Percentiles rank a stretch among this genome's conserved stretches.
These are phyloP conservation scores for Stagonosporopsis vannaccii DNA, from an alignment of 2,329 filamentous ascomycete species.

Conservation along the genomic window DNA sequence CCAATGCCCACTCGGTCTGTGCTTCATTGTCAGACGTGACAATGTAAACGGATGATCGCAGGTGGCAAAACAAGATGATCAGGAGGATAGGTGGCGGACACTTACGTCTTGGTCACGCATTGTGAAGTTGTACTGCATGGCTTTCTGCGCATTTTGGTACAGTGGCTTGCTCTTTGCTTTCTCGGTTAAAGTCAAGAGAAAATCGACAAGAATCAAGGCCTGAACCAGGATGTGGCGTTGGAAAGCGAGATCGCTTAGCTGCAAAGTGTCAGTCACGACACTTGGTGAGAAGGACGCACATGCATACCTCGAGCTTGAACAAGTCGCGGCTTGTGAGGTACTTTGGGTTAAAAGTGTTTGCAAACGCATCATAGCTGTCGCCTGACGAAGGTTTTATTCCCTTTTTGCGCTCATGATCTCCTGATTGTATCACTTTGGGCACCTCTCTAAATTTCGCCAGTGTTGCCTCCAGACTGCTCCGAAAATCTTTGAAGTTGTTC, in stretches of 20 bases:
- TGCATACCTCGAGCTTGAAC: conserved; percentile 86
- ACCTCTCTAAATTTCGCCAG: conserved; percentile 78
- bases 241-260: conserved; percentile 94
- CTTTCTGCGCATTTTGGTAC: conserved; percentile 78
- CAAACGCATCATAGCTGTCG: conserved; percentile 67
- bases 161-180: conserved; percentile 81
- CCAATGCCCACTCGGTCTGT: conserved; percentile 81
- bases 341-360: conserved; percentile 90
- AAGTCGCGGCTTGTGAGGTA: conserved; percentile 97
- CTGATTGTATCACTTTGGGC: conserved; percentile 72
- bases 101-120: conserved; percentile 84
- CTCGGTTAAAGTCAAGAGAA: conserved; percentile 86
- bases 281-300: conserved; percentile 22
- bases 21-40: conserved; percentile 45
- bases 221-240: conserved; percentile 94
- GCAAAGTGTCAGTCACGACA: conserved; percentile 37
- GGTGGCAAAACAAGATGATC: conserved; percentile 25
- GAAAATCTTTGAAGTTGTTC: conserved; percentile 71
- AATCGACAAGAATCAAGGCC: conserved; percentile 92
- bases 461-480: conserved; percentile 67
- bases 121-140: conserved; percentile 81
- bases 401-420: conserved; percentile 68
- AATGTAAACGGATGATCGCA: conserved; percentile 28
- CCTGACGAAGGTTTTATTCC: conserved; percentile 67
- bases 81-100: conserved; percentile 32